Evolutionary conservation across 2,329 filamentous ascomycete species (phyloP), one percentile per base, ranked within the genome.

Genomic region (Aspergillus awamori): DNA sequence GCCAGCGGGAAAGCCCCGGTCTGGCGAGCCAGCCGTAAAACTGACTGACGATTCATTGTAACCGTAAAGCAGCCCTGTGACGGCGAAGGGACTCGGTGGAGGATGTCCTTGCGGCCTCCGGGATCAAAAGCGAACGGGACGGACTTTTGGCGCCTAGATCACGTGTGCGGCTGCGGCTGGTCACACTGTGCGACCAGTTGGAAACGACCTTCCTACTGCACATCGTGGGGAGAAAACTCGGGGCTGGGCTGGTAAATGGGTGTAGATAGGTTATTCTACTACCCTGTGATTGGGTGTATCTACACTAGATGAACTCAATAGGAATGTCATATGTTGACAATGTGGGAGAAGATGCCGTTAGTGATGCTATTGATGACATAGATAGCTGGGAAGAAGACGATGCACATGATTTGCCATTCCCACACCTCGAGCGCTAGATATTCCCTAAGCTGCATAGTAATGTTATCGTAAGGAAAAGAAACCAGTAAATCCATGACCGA

Each of bases 11-110:
- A 58, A 10, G 67, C 67, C 56, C 75, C 72, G 61, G 64, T 65
- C 65, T 77, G 73, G 65, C 70, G 71, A 65, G 69, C 66, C 55
- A 77, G 66, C 53, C 72, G 72, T 55, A 70, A 53, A 62, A 76
- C 66, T 15, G 71, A 73, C 64, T 73, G 72, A 56, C 74, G 72
- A 65, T 77, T 74, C 77, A 79, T 79, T 53, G 66, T 69, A 62
- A 64, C 58, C 57, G 53, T 60, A 63, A 53, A 58, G 60, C 49
- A 30, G 53, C 45, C 51, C 61, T 51, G 48, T 51, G 41, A 57
- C 38, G 51, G 57, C 57, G 39, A 43, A 45, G 54, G 55, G 41
- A 62, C 45, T 57, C 38, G 17, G 43, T 56, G 47, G 51, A 57
- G 47, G 64, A 66, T 62, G 62, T 57, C 58, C 63, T 63, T 61